Conservation (phyloP, 176 grass and related monocot species). For the Hordeum marinum region DNA sequence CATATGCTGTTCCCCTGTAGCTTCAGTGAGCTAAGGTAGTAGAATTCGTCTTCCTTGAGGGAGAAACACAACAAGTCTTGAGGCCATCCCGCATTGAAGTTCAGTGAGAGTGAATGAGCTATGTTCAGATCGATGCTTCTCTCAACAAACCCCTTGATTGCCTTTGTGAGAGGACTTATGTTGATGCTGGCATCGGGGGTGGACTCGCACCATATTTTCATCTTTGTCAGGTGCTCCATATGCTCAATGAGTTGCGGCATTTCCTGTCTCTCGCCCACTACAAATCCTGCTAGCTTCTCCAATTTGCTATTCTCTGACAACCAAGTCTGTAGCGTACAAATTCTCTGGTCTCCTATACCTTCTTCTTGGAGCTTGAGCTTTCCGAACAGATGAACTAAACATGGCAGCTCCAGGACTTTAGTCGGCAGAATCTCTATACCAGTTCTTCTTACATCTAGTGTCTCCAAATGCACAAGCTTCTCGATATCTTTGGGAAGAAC, state of each 20-base stretch:
- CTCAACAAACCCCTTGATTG: not conserved
- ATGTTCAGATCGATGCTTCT: not conserved
- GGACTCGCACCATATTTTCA: not conserved
- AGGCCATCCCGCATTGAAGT: not conserved
- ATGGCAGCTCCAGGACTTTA: not conserved
- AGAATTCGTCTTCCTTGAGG: not conserved
- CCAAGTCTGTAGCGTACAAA: not conserved
- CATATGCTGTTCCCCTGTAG: not conserved
- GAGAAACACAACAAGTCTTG: not conserved
- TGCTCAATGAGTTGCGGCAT: not conserved
- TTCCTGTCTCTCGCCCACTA: not conserved
- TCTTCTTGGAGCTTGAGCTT: not conserved
- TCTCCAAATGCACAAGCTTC: conserved; percentile 1
- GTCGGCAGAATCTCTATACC: not conserved
- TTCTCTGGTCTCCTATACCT: not conserved
- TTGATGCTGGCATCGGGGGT: too few species aligned
- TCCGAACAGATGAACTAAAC: not conserved
- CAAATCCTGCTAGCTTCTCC: not conserved
- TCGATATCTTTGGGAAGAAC: not conserved
- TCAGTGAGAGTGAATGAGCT: not conserved
- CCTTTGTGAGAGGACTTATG: not conserved
- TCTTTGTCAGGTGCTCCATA: not conserved
- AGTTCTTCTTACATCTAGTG: not conserved
- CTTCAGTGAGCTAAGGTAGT: not conserved
- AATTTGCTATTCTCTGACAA: not conserved